phyloP scores from a whole-genome alignment of 2,329 filamentous ascomycete species.

The Pochonia chlamydosporia region DNA sequence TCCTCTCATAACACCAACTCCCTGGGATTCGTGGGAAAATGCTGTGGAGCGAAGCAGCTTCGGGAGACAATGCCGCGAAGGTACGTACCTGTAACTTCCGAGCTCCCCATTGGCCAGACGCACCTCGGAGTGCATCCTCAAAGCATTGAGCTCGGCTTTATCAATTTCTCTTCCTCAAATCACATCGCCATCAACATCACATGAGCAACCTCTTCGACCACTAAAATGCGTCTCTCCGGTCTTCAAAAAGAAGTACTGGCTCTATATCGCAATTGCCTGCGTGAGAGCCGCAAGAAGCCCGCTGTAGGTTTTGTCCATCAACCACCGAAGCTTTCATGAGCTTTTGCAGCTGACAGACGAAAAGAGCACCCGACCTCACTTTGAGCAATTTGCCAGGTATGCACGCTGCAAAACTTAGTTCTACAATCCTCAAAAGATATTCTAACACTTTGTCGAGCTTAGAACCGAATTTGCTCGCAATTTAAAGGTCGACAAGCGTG shows the following conservation, averaged over 20 bases:
- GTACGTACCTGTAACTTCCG: not conserved
- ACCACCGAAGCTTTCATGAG: conserved; percentile 1
- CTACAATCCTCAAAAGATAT: too few relatives aligned
- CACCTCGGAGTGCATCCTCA: not conserved
- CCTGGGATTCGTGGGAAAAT: too few relatives aligned
- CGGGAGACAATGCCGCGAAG: not conserved
- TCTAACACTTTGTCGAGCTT: not conserved
- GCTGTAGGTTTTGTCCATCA: conserved; percentile 39
- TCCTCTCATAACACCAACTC: too few relatives aligned
- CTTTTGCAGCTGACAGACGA: not conserved
- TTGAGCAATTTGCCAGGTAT: conserved; percentile 59
- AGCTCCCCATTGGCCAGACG: not conserved
- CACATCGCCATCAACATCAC: not conserved
- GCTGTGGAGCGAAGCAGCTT: not conserved
- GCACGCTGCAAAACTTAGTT: conserved; percentile 13
- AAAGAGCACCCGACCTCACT: conserved; percentile 37
- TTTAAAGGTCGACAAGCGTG: conserved; percentile 66
- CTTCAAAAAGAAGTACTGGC: conserved; percentile 8
- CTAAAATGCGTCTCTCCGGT: conserved; percentile 17
- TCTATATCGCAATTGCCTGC: conserved; percentile 79
- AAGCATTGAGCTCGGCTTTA: not conserved
- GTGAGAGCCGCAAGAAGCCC: conserved; percentile 77
- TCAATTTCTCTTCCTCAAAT: not conserved
- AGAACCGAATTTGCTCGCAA: conserved; percentile 68
- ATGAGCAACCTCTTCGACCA: not conserved